phyloP scores from a whole-genome alignment of 2,329 filamentous ascomycete species.

The Apiospora arundinis region DNA sequence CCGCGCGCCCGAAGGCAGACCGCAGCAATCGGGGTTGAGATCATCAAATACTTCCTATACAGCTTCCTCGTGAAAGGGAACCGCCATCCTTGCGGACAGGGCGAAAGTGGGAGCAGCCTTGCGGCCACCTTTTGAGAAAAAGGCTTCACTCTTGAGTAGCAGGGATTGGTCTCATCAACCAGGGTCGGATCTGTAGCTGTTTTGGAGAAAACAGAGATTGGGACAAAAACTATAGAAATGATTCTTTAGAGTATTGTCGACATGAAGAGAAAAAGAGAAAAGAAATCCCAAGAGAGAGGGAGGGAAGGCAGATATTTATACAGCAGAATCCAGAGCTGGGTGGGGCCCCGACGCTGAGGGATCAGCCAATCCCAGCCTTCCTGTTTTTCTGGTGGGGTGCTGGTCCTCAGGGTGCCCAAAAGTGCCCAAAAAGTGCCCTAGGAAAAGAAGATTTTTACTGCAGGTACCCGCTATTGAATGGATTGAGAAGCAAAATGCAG shows the following conservation, averaged over 20 bases:
- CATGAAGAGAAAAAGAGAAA: conserved; percentile 58
- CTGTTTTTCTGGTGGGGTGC: background rate
- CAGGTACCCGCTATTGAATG: conserved; percentile 1
- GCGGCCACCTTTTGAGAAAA: conserved; percentile 45
- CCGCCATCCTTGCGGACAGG: conserved; percentile 69
- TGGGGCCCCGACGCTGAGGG: background rate
- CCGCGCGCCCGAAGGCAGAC: conserved; percentile 77
- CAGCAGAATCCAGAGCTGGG: background rate
- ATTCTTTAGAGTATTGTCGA: conserved; percentile 72
- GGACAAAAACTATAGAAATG: conserved; percentile 97
- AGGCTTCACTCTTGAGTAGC: conserved; percentile 85
- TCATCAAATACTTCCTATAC: conserved; percentile 93
- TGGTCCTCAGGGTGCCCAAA: background rate
- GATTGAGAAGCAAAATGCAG: background rate
- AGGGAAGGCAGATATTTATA: conserved; percentile 48
- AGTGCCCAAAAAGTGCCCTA: background rate
- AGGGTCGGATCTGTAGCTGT: conserved; percentile 94
- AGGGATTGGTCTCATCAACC: conserved; percentile 94
- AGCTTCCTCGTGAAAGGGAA: conserved; percentile 43
- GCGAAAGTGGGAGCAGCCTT: conserved; percentile 56
- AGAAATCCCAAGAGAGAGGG: conserved; percentile 25
- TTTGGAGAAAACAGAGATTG: conserved; percentile 87
- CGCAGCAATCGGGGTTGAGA: conserved; percentile 75
- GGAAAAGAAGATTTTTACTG: background rate
- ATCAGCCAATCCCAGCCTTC: conserved; percentile 9